A percentile compares a stretch with the other conserved stretches of the same genome.
These are phyloP conservation scores for Neonectria faginata DNA, from an alignment of 2,329 filamentous ascomycete species.

Conservation along the genomic window DNA sequence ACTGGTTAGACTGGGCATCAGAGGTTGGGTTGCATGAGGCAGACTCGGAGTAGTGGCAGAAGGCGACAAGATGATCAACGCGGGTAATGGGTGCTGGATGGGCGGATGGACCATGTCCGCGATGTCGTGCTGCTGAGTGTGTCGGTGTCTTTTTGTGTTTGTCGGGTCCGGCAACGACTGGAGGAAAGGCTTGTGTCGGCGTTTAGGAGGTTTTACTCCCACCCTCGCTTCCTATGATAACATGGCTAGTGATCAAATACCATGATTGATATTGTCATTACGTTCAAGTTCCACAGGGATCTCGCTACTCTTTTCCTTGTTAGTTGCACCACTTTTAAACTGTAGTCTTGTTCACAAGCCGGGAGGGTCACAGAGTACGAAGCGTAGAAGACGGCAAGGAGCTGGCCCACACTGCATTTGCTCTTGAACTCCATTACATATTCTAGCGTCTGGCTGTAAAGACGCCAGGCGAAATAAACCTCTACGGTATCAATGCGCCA, in stretches of 20 bases:
- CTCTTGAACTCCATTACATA: neutral
- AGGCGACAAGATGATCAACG: conserved; percentile 16
- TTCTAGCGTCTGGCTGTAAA: conserved; percentile 7
- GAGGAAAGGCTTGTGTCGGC: conserved; percentile 44
- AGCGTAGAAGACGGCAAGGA: neutral
- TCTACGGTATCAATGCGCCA: conserved; percentile 15
- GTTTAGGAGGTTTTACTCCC: conserved; percentile 46
- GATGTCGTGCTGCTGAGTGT: conserved; percentile 25
- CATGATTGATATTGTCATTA: conserved; percentile 44
- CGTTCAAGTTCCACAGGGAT: neutral
- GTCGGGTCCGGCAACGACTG: conserved; percentile 32
- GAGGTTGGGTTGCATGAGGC: neutral
- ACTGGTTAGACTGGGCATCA: conserved; percentile 41
- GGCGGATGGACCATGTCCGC: conserved; percentile 25
- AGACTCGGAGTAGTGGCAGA: neutral
- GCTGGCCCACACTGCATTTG: neutral
- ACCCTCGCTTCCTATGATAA: conserved; percentile 51
- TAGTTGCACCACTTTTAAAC: neutral
- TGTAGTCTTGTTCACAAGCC: neutral
- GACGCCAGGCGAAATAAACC: conserved; percentile 4
- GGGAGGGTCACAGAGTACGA: neutral
- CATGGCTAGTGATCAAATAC: conserved; percentile 53
- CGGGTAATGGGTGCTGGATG: conserved; percentile 22
- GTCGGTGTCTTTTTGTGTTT: conserved; percentile 28
- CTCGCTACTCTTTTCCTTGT: neutral